phyloP scores from a whole-genome alignment of 2,329 filamentous ascomycete genomes.

The Exophiala calicioides region DNA sequence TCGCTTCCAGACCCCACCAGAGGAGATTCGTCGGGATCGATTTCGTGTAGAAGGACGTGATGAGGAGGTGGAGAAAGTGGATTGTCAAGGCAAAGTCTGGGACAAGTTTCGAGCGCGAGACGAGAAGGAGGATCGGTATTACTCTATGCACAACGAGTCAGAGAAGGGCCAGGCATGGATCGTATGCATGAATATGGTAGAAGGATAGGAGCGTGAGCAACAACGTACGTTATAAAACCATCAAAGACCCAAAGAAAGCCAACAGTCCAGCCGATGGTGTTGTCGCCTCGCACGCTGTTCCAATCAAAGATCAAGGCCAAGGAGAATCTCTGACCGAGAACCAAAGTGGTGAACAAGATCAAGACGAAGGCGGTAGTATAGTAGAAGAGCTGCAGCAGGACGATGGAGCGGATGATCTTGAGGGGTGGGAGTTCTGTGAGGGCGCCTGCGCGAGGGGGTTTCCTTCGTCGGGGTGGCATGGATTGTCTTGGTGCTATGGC shows the following conservation, averaged over 20 bases:
- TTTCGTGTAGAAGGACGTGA: conserved; percentile 76
- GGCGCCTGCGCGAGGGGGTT: conserved; percentile 65
- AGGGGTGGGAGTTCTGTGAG: conserved; percentile 67
- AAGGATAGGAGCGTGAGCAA: not conserved
- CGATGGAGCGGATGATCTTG: conserved; percentile 67
- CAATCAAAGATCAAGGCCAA: conserved; percentile 64
- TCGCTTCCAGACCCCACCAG: conserved; percentile 77
- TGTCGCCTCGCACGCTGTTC: conserved; percentile 65
- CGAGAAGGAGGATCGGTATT: conserved; percentile 77
- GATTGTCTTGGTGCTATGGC: conserved; percentile 36
- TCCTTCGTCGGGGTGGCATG: conserved; percentile 59
- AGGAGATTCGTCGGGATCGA: conserved; percentile 73
- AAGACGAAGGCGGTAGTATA: conserved; percentile 63
- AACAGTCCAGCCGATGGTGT: conserved; percentile 69
- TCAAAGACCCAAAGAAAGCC: conserved; percentile 69
- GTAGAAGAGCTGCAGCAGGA: conserved; percentile 64
- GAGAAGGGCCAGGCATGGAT: not conserved
- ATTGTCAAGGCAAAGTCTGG: conserved; percentile 92
- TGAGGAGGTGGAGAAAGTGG: conserved; percentile 76
- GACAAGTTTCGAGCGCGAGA: conserved; percentile 88
- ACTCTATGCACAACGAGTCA: conserved; percentile 62
- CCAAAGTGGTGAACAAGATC: conserved; percentile 67
- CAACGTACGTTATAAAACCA: conserved; percentile 61
- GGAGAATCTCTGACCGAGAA: conserved; percentile 62
- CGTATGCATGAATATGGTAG: not conserved